phyloP scores from a whole-genome alignment of 495 filamentous ascomycete species.

The Podospora pseudocomata region DNA sequence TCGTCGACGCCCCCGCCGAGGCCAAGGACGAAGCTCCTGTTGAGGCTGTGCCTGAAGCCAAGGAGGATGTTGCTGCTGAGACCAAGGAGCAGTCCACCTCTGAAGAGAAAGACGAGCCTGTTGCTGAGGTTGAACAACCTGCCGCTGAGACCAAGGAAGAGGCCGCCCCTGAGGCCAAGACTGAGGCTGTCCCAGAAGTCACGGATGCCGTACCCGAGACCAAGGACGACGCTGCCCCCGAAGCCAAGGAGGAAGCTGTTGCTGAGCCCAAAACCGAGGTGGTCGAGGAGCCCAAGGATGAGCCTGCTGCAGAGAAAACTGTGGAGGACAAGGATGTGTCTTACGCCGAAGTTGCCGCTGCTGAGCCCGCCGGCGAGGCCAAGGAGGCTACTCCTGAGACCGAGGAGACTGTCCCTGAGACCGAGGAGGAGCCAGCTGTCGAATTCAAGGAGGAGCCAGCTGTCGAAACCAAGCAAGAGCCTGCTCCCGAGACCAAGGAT shows the following conservation, averaged over 20 bases:
- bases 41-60: constrained; percentile 1
- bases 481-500: neutral
- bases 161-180: neutral
- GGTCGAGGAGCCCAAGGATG: neutral
- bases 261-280: neutral
- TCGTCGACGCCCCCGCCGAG: neutral
- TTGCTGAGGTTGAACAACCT: neutral
- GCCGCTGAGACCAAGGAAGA: constrained; percentile 1
- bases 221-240: constrained; percentile 3
- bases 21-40: constrained; percentile 5
- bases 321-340: neutral
- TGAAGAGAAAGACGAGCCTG: constrained; percentile 1
- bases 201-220: constrained; percentile 3
- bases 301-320: neutral
- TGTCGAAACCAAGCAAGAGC: neutral
- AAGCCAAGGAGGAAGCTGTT: neutral
- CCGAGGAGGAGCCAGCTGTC: neutral
- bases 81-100: neutral
- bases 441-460: neutral
- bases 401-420: neutral
- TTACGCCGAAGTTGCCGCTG: neutral
- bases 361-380: constrained; percentile 6
- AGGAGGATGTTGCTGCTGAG: constrained; percentile 5
- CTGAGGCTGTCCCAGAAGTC: constrained; percentile 1
- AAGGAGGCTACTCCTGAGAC: neutral